Percentiles rank a stretch among this genome's conserved stretches.
phyloP scores from a whole-genome alignment of 2,329 filamentous ascomycete genomes.

The Phaeosphaeria sp. region DNA sequence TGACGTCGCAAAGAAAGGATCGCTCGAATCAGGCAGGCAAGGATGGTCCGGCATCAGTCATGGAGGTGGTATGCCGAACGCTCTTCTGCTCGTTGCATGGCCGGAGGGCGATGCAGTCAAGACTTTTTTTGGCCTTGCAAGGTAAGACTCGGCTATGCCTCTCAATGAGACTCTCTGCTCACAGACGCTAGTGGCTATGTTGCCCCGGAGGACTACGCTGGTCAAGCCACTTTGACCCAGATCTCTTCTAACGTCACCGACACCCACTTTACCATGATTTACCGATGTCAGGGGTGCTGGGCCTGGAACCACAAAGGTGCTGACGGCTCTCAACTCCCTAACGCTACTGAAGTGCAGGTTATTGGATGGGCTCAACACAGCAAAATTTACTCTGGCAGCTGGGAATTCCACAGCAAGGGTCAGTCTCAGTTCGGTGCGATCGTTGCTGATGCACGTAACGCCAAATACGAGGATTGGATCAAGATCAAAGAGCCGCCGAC shows the following conservation, averaged over 20 bases:
- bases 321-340: conserved; percentile 47
- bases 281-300: conserved; percentile 64
- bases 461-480: conserved; percentile 51
- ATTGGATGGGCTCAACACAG: conserved; percentile 64
- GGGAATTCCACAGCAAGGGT: conserved; percentile 61
- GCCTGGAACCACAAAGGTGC: conserved; percentile 52
- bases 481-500: conserved; percentile 41
- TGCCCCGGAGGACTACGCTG: conserved; percentile 64
- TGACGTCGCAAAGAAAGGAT: conserved; percentile 35
- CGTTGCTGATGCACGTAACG: conserved; percentile 54
- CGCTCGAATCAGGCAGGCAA: conserved; percentile 30
- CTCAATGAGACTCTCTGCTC: conserved; percentile 9
- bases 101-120: conserved; percentile 33
- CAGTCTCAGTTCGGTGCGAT: conserved; percentile 61
- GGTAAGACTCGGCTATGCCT: conserved; percentile 22
- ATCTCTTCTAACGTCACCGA: conserved; percentile 65
- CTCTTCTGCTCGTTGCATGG: conserved; percentile 44
- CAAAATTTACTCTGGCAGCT: conserved; percentile 48
- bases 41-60: conserved; percentile 49
- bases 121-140: conserved; percentile 40
- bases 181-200: conserved; percentile 59
- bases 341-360: conserved; percentile 45
- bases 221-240: conserved; percentile 67
- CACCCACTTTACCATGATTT: conserved; percentile 68
- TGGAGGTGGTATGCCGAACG: conserved; percentile 43